Percentiles rank a stretch among this genome's conserved stretches.
Conservation (phyloP, 2,329 filamentous ascomycete genomes). For the Thelonectria discophora region DNA sequence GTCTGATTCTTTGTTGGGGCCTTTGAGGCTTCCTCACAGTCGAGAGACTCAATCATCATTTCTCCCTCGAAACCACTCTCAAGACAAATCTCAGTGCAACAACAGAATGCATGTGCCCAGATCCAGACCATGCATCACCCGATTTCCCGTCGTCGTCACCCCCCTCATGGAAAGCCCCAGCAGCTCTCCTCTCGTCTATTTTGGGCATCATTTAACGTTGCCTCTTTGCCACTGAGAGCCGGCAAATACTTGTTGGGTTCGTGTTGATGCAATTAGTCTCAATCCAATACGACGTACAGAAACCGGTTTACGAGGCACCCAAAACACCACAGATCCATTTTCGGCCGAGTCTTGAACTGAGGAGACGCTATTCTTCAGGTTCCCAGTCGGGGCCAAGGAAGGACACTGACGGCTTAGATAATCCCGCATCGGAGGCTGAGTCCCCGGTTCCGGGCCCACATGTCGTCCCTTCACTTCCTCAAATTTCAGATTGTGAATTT, state of each 20-base stretch:
- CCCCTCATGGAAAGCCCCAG: constrained; percentile 9
- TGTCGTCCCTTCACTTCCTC: background rate
- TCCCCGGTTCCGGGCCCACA: constrained; percentile 27
- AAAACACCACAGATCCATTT: constrained; percentile 1
- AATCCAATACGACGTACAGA: constrained; percentile 3
- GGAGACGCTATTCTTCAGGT: too few relatives aligned
- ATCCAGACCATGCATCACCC: constrained; percentile 9
- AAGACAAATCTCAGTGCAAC: too few relatives aligned
- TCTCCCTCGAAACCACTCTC: too few relatives aligned
- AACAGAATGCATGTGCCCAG: too few relatives aligned
- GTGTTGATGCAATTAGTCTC: background rate
- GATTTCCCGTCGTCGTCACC: constrained; percentile 10
- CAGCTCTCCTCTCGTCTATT: constrained; percentile 11
- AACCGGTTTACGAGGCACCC: constrained; percentile 20
- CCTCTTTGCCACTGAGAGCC: constrained; percentile 21
- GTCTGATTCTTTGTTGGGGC: constrained; percentile 1
- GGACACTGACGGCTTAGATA: too few relatives aligned
- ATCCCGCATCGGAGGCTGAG: constrained; percentile 16
- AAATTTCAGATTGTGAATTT: background rate
- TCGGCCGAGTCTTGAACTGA: constrained; percentile 4
- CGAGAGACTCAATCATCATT: background rate
- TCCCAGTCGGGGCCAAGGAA: too few relatives aligned
- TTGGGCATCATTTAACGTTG: constrained; percentile 23
- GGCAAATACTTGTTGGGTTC: background rate
- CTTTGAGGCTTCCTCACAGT: background rate